phyloP scores from a whole-genome alignment of 179 eudicot species.

The Silene coronaria region DNA sequence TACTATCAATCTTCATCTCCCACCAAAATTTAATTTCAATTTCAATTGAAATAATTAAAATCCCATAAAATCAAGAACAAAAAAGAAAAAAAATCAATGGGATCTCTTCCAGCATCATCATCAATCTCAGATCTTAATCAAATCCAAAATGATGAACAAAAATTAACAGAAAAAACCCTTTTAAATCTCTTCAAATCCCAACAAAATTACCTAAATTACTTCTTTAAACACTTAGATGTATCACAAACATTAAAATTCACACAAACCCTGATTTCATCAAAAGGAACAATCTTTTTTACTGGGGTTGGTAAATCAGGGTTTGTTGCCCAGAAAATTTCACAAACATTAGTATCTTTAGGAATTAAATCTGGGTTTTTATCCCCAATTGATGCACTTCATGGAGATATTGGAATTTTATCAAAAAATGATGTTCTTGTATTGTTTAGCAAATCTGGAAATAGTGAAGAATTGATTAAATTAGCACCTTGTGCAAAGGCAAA shows the following conservation, averaged over 20 bases:
- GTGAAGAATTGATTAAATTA: constrained; percentile 65
- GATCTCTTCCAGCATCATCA: constrained; percentile 27
- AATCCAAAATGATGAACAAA: constrained; percentile 7
- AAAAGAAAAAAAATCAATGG: constrained; percentile 32
- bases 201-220: constrained; percentile 67
- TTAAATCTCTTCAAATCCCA: constrained; percentile 76
- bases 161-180: constrained; percentile 39
- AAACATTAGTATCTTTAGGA: constrained; percentile 74
- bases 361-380: constrained; percentile 65
- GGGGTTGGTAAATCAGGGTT: constrained; percentile 98
- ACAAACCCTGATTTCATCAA: constrained; percentile 51
- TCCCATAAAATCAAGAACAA: background rate
- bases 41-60: background rate
- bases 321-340: constrained; percentile 91
- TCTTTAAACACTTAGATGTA: constrained; percentile 67
- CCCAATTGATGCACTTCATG: constrained; percentile 88
- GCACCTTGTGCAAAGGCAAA: constrained; percentile 92
- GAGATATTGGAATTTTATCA: constrained; percentile 73
- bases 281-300: constrained; percentile 73
- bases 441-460: constrained; percentile 84
- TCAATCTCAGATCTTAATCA: constrained; percentile 25
- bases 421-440: constrained; percentile 50
- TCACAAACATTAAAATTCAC: constrained; percentile 72
- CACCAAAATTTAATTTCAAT: background rate
- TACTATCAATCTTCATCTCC: background rate